Percentiles rank a stretch among this genome's conserved stretches.
phyloP scores from a whole-genome alignment of 805 yeast genomes.

The Barnettozyma sp. region DNA sequence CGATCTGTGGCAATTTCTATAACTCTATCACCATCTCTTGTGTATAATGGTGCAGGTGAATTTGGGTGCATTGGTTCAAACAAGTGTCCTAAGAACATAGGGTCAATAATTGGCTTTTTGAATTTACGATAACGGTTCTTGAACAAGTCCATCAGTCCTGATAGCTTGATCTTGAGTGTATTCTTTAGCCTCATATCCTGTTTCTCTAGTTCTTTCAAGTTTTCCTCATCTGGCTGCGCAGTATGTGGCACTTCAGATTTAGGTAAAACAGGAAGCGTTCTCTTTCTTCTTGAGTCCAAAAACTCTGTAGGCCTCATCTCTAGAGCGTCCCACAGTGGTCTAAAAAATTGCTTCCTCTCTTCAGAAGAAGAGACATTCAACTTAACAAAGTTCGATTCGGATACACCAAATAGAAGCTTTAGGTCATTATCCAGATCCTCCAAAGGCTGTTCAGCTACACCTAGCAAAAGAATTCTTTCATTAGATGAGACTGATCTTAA shows the following conservation, averaged over 20 bases:
- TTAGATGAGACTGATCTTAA: constrained; percentile 60
- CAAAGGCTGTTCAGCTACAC: constrained; percentile 49
- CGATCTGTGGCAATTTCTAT: constrained; percentile 72
- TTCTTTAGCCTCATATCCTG: constrained; percentile 80
- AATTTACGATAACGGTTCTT: constrained; percentile 83
- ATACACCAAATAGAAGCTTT: constrained; percentile 50
- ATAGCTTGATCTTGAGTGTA: constrained; percentile 73
- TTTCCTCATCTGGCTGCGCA: constrained; percentile 28
- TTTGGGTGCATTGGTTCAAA: constrained; percentile 50
- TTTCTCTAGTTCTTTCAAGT: constrained; percentile 40
- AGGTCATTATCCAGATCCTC: constrained; percentile 41
- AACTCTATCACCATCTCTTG: constrained; percentile 65
- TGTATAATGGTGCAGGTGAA: constrained; percentile 35
- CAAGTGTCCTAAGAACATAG: constrained; percentile 59
- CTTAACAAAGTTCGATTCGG: constrained; percentile 40
- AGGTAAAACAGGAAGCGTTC: constrained; percentile 30
- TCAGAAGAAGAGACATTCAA: constrained; percentile 35
- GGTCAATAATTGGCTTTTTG: constrained; percentile 86
- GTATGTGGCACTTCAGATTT: constrained; percentile 32
- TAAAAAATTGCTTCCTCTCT: constrained; percentile 55
- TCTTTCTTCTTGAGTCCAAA: constrained; percentile 46
- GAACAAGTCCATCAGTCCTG: constrained; percentile 84
- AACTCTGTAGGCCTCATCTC: constrained; percentile 64
- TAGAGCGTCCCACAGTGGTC: constrained; percentile 45
- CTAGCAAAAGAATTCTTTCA: constrained; percentile 70